Evolutionary conservation across 495 filamentous ascomycete species (phyloP), one percentile per base, ranked within the genome.

Genomic region (Evernia prunastri): DNA sequence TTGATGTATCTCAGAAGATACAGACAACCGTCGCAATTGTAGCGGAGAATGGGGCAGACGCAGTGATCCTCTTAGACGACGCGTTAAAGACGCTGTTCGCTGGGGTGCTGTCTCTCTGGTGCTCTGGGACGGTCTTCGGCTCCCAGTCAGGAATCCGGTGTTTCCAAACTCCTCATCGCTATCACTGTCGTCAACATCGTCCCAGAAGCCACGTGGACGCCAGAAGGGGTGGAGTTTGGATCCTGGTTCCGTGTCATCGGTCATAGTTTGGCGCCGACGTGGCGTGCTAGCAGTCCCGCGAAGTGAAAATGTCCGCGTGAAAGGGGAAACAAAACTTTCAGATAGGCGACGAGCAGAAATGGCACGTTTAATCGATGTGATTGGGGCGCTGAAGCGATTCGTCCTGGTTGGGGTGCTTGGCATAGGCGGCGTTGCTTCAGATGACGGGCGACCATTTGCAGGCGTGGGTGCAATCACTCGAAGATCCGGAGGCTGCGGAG

Each of bases 381-480:
- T 73, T 23, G 76, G 74, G 64, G 76, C 74, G 33, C 75, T 72
- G n/a, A 81, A 77, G 42, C 72, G 73, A 35, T 74, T 76, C 47
- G 72, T 73, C 67, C 70, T 18, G 63, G 43, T 25, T 54, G 69
- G 37, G 25, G 39, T 63, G 13, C n/a, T 57, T 8, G 47, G 35
- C 68, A 66, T 3, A 72, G 69, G 35, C 61, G 69, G 27, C 31
- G 58, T 33, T 25, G 57, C 60, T 37, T 71, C 72, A 54, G 47
- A 68, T 39, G 67, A 67, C 25, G 69, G 20, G 68, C 70, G 23
- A 31, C 81, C 66, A 4, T 79, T 79, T 36, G 78, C 79, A 2
- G 87, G 89, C 17, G 88, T 87, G 12, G 90, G 86, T 12, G 89
- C 89, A 58, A 90, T 89, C 66, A 91, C 82, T 59, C 88, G 87